A percentile compares a stretch with the other conserved stretches of the same genome.
Evolutionary conservation across 2,329 filamentous ascomycete genomes (phyloP).

Genomic region (Penicillium concentricum): DNA sequence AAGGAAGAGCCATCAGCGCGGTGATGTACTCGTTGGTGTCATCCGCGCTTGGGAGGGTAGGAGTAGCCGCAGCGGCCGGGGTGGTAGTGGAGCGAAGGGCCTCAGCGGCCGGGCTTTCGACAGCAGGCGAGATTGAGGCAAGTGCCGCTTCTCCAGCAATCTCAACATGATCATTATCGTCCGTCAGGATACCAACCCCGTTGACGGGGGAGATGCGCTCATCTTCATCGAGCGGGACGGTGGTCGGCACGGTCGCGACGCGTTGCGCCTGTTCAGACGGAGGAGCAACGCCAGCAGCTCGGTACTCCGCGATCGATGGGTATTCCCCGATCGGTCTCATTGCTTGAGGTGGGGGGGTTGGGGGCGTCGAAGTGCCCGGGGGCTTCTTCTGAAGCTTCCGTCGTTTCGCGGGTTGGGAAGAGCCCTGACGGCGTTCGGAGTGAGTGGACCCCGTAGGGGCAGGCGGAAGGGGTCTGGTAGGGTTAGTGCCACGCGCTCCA

Average conservation of each 20-base stretch:
- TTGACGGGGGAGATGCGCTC: not conserved
- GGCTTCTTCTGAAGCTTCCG: conserved; percentile 18
- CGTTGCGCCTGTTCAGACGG: conserved; percentile 20
- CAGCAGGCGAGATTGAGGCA: not conserved
- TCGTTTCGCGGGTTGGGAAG: conserved; percentile 16
- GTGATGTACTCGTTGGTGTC: conserved; percentile 8
- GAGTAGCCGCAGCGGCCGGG: not conserved
- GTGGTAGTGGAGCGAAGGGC: conserved; percentile 6
- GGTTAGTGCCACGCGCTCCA: conserved; percentile 20
- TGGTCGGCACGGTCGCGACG: conserved; percentile 9
- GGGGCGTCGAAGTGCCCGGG: conserved; percentile 13
- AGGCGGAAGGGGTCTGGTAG: conserved; percentile 22
- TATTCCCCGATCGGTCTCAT: conserved; percentile 27
- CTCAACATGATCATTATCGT: conserved; percentile 5
- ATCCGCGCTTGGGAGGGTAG: not conserved
- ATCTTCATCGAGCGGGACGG: conserved; percentile 6
- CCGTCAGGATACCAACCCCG: not conserved
- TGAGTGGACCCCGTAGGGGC: conserved; percentile 22
- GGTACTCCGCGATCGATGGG: conserved; percentile 22
- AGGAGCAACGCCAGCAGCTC: conserved; percentile 19
- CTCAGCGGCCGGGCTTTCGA: not conserved
- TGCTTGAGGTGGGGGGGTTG: not conserved
- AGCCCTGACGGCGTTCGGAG: conserved; percentile 10
- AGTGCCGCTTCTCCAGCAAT: not conserved
- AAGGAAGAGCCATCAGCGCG: conserved; percentile 13